These are phyloP conservation scores for Didymella sp. DNA, from an alignment of 2,329 filamentous ascomycete genomes.

Conservation along the genomic window DNA sequence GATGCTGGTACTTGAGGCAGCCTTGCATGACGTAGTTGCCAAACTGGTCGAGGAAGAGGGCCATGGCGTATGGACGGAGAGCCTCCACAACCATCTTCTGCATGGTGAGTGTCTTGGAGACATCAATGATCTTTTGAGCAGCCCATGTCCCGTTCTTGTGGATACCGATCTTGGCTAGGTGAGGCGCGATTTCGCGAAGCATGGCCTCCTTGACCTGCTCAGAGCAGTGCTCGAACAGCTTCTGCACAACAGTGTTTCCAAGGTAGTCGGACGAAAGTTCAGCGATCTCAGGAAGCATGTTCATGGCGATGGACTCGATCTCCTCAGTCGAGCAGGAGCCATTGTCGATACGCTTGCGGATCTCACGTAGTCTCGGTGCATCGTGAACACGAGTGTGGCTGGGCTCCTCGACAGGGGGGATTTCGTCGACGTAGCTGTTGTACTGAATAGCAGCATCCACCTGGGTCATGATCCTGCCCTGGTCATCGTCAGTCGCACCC, in stretches of 20 bases:
- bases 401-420: constrained; percentile 87
- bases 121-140: constrained; percentile 98
- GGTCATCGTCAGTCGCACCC: constrained; percentile 82
- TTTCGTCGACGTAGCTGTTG: constrained; percentile 77
- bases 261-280: constrained; percentile 95
- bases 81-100: constrained; percentile 85
- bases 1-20: constrained; percentile 88
- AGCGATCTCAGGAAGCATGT: constrained; percentile 96
- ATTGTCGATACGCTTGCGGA: constrained; percentile 97
- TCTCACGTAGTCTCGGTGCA: constrained; percentile 91
- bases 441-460: constrained; percentile 80
- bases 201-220: constrained; percentile 90
- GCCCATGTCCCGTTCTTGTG: constrained; percentile 99
- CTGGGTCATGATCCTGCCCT: constrained; percentile 71
- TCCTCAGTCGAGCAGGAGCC: constrained; percentile 83
- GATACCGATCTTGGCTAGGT: constrained; percentile 93
- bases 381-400: constrained; percentile 89
- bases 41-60: constrained; percentile 95
- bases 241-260: constrained; percentile 99
- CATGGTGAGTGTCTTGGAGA: constrained; percentile 83
- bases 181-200: constrained; percentile 85
- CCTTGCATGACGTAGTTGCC: constrained; percentile 98
- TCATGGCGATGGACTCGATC: constrained; percentile 88
- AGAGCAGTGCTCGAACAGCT: constrained; percentile 95
- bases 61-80: constrained; percentile 83